Conservation (phyloP, 2,329 filamentous ascomycete species). For the Scolecobasidium constrictum region DNA sequence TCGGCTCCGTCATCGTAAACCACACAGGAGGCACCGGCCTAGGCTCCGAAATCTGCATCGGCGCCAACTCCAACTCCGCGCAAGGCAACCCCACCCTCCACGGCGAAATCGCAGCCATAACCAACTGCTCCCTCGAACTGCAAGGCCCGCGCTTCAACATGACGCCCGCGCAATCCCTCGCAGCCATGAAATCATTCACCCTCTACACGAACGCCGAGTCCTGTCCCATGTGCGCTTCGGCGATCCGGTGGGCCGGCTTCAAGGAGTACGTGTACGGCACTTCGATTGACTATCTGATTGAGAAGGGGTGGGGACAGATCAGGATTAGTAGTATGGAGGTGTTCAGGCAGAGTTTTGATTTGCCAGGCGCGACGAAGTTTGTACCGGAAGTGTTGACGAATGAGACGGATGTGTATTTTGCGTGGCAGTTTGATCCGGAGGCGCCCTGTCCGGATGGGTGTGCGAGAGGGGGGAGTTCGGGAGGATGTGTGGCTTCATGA, state of each 20-base stretch:
- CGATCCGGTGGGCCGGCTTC: conserved; percentile 46
- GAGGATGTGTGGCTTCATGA: not conserved
- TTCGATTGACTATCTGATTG: conserved; percentile 34
- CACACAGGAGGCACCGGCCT: conserved; percentile 32
- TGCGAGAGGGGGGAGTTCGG: conserved; percentile 10
- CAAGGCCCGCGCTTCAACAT: conserved; percentile 35
- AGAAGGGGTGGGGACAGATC: conserved; percentile 42
- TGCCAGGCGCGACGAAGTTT: conserved; percentile 27
- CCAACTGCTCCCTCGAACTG: conserved; percentile 40
- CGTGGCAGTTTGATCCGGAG: conserved; percentile 40
- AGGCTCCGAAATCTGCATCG: conserved; percentile 39
- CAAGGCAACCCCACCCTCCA: conserved; percentile 44
- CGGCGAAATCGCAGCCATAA: conserved; percentile 45
- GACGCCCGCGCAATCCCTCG: conserved; percentile 27
- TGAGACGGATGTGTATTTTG: conserved; percentile 44
- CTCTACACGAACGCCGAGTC: conserved; percentile 48
- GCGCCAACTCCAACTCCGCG: conserved; percentile 33
- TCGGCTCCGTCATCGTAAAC: conserved; percentile 45
- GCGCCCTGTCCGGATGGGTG: conserved; percentile 27
- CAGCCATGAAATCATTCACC: conserved; percentile 36
- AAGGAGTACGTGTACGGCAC: conserved; percentile 45
- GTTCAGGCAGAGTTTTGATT: conserved; percentile 31
- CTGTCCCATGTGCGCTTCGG: conserved; percentile 48
- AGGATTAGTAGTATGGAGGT: conserved; percentile 34
- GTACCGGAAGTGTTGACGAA: conserved; percentile 36